phyloP scores from a whole-genome alignment of 2,329 filamentous ascomycete species.

The Fusarium sambucinum region DNA sequence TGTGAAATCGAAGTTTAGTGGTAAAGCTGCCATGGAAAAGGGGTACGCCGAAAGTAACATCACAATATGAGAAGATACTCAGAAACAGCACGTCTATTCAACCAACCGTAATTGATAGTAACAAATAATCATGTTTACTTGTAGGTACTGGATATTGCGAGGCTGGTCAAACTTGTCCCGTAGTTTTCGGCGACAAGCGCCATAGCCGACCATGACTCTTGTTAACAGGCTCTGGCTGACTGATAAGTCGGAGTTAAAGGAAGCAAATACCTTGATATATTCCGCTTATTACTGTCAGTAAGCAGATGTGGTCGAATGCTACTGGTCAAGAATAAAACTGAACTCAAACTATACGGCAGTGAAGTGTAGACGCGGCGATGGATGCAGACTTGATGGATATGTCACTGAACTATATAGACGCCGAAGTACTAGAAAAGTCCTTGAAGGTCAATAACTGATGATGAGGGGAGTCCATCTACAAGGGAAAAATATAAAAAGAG shows the following conservation, averaged over 20 bases:
- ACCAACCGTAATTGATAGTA: background rate
- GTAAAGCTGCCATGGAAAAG: background rate
- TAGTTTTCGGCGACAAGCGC: background rate
- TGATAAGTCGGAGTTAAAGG: background rate
- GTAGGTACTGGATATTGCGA: background rate
- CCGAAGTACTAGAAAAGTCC: background rate
- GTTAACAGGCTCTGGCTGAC: background rate
- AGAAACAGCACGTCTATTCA: background rate
- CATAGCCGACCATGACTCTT: background rate
- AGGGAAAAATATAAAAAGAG: background rate
- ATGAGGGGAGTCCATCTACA: background rate
- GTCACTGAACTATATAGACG: background rate
- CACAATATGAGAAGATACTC: background rate
- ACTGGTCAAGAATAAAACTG: too few relatives aligned
- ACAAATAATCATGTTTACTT: background rate
- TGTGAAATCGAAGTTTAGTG: background rate
- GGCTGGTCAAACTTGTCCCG: background rate
- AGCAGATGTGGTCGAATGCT: background rate
- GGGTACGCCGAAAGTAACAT: background rate
- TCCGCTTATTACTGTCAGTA: background rate
- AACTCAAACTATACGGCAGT: background rate
- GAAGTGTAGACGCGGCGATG: background rate
- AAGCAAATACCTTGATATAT: too few relatives aligned
- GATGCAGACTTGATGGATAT: background rate
- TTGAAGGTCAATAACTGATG: fast-evolving